These are phyloP conservation scores for Ceratocystis lukuohia DNA, from an alignment of 2,329 filamentous ascomycete species.

Conservation along the genomic window DNA sequence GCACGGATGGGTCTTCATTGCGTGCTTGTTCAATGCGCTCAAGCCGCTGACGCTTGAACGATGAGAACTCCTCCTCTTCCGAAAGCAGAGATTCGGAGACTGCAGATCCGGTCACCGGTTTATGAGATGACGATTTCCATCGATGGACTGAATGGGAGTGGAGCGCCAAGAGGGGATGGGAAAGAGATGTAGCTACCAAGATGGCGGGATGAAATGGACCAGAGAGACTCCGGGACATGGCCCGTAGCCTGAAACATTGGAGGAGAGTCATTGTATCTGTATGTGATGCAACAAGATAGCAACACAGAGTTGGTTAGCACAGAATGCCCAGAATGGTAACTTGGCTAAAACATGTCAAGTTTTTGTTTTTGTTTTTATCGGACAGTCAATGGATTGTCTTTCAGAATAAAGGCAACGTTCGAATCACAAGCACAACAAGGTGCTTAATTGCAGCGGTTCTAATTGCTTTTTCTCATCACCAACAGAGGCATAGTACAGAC, in stretches of 20 bases:
- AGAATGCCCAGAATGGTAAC: slow-evolving; percentile 18
- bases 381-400: background rate
- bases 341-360: too few species aligned
- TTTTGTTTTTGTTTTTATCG: background rate
- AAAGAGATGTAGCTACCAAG: background rate
- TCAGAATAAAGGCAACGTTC: slow-evolving; percentile 23
- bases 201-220: background rate
- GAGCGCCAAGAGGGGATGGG: background rate
- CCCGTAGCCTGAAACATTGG: slow-evolving; percentile 28
- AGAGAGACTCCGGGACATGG: slow-evolving; percentile 14
- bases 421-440: slow-evolving; percentile 32
- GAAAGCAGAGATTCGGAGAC: background rate
- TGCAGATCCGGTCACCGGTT: background rate
- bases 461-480: slow-evolving; percentile 32
- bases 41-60: slow-evolving; percentile 29
- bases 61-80: slow-evolving; percentile 24
- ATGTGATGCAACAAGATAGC: slow-evolving; percentile 10
- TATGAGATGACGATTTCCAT: slow-evolving; percentile 12
- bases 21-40: slow-evolving; percentile 26
- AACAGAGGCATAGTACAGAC: slow-evolving; percentile 9
- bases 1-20: slow-evolving; percentile 18
- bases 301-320: slow-evolving; percentile 6
- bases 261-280: slow-evolving; percentile 29
- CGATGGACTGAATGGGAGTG: background rate
- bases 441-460: slow-evolving; percentile 41